A percentile compares a stretch with the other conserved stretches of the same genome.
Evolutionary conservation across 2,329 filamentous ascomycete species (phyloP).

Genomic region (Penicillium decumbens): DNA sequence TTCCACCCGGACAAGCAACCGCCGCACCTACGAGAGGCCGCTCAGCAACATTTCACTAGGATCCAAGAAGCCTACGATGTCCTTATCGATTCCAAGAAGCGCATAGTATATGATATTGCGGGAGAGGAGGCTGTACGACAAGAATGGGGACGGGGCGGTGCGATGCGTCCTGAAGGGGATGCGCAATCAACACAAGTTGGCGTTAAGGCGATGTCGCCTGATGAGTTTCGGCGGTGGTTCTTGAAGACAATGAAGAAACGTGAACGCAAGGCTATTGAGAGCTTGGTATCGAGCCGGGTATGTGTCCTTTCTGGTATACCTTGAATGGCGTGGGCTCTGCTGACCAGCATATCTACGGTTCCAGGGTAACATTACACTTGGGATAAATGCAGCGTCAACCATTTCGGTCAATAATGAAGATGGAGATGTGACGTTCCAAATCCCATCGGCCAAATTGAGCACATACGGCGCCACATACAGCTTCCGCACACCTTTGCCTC

Average conservation of each 20-base stretch:
- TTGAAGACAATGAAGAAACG: slow-evolving; percentile 38
- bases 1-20: slow-evolving; percentile 47
- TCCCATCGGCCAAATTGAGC: slow-evolving; percentile 26
- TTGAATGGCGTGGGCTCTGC: slow-evolving; percentile 1
- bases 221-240: slow-evolving; percentile 42
- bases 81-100: slow-evolving; percentile 40
- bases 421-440: slow-evolving; percentile 24
- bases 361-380: slow-evolving; percentile 33
- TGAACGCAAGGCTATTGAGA: slow-evolving; percentile 36
- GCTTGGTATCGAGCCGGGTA: slow-evolving; percentile 37
- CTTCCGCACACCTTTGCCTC: slow-evolving; percentile 35
- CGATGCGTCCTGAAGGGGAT: slow-evolving; percentile 31
- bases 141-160: slow-evolving; percentile 36
- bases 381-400: slow-evolving; percentile 34
- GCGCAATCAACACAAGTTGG: slow-evolving; percentile 33
- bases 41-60: slow-evolving; percentile 36
- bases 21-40: slow-evolving; percentile 33
- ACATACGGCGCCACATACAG: slow-evolving; percentile 31
- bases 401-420: slow-evolving; percentile 30
- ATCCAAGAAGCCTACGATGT: slow-evolving; percentile 43
- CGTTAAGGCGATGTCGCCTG: slow-evolving; percentile 35
- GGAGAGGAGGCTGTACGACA: slow-evolving; percentile 39
- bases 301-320: slow-evolving; percentile 11
- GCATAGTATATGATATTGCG: slow-evolving; percentile 42
- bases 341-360: slow-evolving; percentile 2